Evolutionary conservation across 179 eudicot species (phyloP), one percentile per base, ranked within the genome.

Genomic region (Heliamphora pulchella): DNA sequence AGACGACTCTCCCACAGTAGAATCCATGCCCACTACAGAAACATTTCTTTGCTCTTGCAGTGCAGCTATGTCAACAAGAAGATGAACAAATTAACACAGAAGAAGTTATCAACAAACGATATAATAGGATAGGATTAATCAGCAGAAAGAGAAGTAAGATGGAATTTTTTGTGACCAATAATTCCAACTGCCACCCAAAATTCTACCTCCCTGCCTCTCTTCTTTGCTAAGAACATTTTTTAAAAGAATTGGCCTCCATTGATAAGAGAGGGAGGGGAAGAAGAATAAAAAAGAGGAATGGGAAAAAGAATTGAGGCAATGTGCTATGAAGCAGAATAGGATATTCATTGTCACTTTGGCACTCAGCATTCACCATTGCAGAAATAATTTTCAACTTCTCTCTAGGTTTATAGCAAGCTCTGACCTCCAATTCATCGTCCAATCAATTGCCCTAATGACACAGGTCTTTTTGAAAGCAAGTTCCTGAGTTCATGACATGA

Each of bases 1-100:
- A 72, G 91, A 85, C 18, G 87, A 88, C 75, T 85, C 89, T 55
- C 88, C 91, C 70, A 88, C 87, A 5, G 87, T 85, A 10, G 89
- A 88, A 81, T 80, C 86, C 80, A 74, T 79, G n/a, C 87, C 85
- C 55, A 79, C 87, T 54, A 77, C 82, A 15, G 84, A 85, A 15
- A 84, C 89, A 59, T 82, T 85, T 75, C 53, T 78, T 73, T 86
- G 89, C 59, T 82, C 88, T 73, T 78, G 86, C 79, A 87, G 55
- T 46, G 91, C 89, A 76, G 79, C 91, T 88, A 74, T n/a, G 62
- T 58, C 44, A 39, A 53, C 47, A 55, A 53, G 17, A 76, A 48
- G 10, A 71, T 9, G 2, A 10, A 65, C 57, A 22, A 81, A 78
- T 73, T 43, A 81, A 62, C 69, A 75, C 20, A 14, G 50, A 0